A percentile compares a stretch with the other conserved stretches of the same genome.
phyloP scores from a whole-genome alignment of 371 early-diverging fungal species.

The Dichotomocladium elegans region DNA sequence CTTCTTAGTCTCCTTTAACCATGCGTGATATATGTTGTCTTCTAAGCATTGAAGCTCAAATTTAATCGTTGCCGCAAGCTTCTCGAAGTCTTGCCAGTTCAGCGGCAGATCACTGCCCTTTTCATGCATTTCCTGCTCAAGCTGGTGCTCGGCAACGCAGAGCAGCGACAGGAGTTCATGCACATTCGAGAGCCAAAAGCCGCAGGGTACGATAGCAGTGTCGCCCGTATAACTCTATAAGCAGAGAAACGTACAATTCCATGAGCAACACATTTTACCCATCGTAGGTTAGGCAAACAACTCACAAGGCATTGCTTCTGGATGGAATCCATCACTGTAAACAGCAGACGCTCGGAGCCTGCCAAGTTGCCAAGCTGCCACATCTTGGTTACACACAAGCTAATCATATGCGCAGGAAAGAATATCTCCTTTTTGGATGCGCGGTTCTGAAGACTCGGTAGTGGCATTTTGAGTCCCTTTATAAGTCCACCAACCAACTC shows the following conservation, averaged over 20 bases:
- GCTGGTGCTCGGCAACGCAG: constrained; percentile 28
- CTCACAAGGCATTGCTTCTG: constrained; percentile 71
- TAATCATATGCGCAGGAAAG: constrained; percentile 92
- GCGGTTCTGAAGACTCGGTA: constrained; percentile 79
- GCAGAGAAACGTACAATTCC: neutral
- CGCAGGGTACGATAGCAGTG: constrained; percentile 57
- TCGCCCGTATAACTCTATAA: constrained; percentile 39
- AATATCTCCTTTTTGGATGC: constrained; percentile 83
- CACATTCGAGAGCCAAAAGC: constrained; percentile 93
- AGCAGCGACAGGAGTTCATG: constrained; percentile 80
- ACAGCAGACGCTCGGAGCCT: constrained; percentile 78
- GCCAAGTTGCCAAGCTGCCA: constrained; percentile 72
- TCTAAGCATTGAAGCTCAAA: constrained; percentile 56
- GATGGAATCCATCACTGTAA: constrained; percentile 81
- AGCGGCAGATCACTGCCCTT: constrained; percentile 17
- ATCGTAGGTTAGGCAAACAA: neutral
- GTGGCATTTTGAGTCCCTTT: constrained; percentile 81
- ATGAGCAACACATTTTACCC: neutral
- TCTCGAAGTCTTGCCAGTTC: constrained; percentile 46
- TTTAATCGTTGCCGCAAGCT: constrained; percentile 44
- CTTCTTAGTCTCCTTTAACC: constrained; percentile 93
- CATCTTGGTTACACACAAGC: constrained; percentile 78
- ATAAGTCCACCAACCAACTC: constrained; percentile 89
- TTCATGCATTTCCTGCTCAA: constrained; percentile 28
- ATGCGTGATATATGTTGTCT: constrained; percentile 64